These are phyloP conservation scores for Spiraea crenata DNA, from an alignment of 331 rosid genomes.

Conservation along the genomic window DNA sequence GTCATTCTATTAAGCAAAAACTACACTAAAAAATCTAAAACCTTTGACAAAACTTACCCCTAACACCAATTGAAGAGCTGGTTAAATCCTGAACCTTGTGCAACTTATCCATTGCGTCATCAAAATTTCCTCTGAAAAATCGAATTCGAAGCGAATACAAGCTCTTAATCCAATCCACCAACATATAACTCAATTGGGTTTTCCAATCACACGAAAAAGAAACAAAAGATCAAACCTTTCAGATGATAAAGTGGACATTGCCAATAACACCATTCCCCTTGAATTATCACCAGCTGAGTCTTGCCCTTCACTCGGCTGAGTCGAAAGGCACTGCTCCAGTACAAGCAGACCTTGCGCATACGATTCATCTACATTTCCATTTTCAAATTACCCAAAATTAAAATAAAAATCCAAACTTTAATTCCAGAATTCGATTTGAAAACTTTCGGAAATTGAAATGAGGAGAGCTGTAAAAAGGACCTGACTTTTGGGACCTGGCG, in stretches of 20 bases:
- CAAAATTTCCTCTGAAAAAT: slow-evolving; percentile 52
- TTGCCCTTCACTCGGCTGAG: slow-evolving; percentile 49
- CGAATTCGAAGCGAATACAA: not conserved
- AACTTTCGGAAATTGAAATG: not conserved
- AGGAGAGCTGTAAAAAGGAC: slow-evolving; percentile 23
- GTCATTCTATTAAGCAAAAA: not conserved
- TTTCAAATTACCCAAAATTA: not conserved
- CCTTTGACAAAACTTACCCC: slow-evolving; percentile 40
- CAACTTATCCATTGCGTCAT: slow-evolving; percentile 71
- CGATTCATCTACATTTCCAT: slow-evolving; percentile 57
- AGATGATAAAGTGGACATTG: slow-evolving; percentile 65
- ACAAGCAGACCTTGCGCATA: slow-evolving; percentile 61
- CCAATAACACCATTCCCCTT: slow-evolving; percentile 67
- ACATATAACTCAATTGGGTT: slow-evolving; percentile 6
- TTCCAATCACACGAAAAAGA: not conserved
- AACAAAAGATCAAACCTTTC: slow-evolving; percentile 53
- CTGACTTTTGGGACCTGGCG: slow-evolving; percentile 77
- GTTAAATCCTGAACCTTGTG: slow-evolving; percentile 50
- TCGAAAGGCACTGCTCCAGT: slow-evolving; percentile 69
- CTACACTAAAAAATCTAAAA: slow-evolving; percentile 6
- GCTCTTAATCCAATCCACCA: slow-evolving; percentile 4
- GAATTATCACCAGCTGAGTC: slow-evolving; percentile 47
- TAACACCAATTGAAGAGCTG: slow-evolving; percentile 56
- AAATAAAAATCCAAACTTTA: not conserved
- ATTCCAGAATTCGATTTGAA: not conserved